Evolutionary conservation across 805 yeast genomes (phyloP), one percentile per base, ranked within the genome.

Genomic region (Jamesozyma piceae): DNA sequence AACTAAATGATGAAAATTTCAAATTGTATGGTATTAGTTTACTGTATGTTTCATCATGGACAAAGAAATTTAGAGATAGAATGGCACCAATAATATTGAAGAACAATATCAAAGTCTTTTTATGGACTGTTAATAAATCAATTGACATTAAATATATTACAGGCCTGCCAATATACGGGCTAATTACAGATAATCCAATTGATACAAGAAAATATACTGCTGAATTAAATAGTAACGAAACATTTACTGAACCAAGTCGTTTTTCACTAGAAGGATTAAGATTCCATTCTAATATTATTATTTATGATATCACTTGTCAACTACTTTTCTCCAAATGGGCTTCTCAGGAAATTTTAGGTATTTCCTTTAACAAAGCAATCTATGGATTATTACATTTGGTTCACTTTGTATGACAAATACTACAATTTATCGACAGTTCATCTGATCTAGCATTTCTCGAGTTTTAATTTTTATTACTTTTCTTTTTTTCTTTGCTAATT

Each of bases 11-110:
- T 38, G 49, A 55, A 17, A 75, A 75, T 51, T 68, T 67, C 51
- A 77, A 74, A 58, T 67, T 79, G 41, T 66, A 69, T 24, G 83
- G 80, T 27, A 73, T 80, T 34, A 80, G 87, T 13, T 41, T 67
- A 11, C 56, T 66, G 29, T 39, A 62, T 67, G 53, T 69, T 54
- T 67, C 71, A 53, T 71, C 74, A 55, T 68, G 73, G 76, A 68
- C 63, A 3, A 50, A 42, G 49, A 67, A 46, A 55, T 74, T 56
- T 48, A 54, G 46, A 44, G 45, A 44, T 0, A 19, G 49, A 2
- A 35, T 58, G 39, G 51, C 67, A n/a, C 63, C 60, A 1, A 48
- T 56, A 8, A 54, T 71, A 15, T 46, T 53, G 21, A 48, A 51
- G 13, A 49, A 62, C 18, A 58, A 62, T 30, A 62, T 69, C 24